Evolutionary conservation across 2,329 filamentous ascomycete species (phyloP).

Genomic region (Chrysoporthe puriensis): DNA sequence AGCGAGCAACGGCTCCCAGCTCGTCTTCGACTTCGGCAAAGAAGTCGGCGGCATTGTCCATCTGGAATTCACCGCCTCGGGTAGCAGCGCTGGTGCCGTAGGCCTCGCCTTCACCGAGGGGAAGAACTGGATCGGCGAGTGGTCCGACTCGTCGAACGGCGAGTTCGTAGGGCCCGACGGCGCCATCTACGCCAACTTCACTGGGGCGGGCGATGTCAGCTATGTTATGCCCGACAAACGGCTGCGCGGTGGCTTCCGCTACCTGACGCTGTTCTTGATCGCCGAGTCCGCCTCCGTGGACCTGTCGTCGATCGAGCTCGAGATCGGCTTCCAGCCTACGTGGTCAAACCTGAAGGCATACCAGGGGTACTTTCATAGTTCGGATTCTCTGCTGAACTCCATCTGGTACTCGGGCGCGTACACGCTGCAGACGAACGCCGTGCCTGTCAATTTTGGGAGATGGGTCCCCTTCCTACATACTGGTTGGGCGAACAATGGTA

Average conservation of each 20-base stretch:
- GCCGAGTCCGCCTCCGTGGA: conserved; percentile 28
- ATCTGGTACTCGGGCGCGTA: conserved; percentile 58
- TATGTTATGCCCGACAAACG: conserved; percentile 46
- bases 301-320: conserved; percentile 41
- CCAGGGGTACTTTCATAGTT: conserved; percentile 57
- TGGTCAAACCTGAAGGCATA: conserved; percentile 55
- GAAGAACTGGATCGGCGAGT: conserved; percentile 51
- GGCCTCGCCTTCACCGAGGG: conserved; percentile 53
- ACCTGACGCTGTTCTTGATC: conserved; percentile 50
- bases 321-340: conserved; percentile 45
- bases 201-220: conserved; percentile 37
- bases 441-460: conserved; percentile 38
- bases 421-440: conserved; percentile 45
- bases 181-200: conserved; percentile 49
- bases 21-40: conserved; percentile 62
- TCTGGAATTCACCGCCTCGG: conserved; percentile 51
- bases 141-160: conserved; percentile 53
- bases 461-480: conserved; percentile 42
- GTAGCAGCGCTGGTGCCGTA: conserved; percentile 40
- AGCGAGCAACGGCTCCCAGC: conserved; percentile 51
- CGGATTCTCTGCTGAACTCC: conserved; percentile 54
- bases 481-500: conserved; percentile 43
- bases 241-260: conserved; percentile 56
- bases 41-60: conserved; percentile 61
- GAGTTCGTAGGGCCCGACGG: conserved; percentile 48